Base-by-base conservation (phyloP, 2,329 filamentous ascomycete genomes). In the Sporothrix pseudoabietina region DNA sequence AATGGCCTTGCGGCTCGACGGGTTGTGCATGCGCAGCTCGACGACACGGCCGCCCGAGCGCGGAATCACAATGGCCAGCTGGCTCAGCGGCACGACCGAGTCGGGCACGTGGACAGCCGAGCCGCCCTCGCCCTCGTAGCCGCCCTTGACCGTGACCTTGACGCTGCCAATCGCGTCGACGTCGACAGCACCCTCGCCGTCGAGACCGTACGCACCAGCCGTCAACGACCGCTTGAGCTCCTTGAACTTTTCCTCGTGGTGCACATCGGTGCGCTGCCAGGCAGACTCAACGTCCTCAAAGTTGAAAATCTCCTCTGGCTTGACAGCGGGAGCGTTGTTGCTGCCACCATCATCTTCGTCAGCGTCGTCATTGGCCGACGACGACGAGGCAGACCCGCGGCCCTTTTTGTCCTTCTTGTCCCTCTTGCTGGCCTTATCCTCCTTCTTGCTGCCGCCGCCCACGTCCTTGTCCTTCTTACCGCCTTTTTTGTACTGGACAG, bases 1-100 rank as follows among this genome's bases (percentile, higher is more conserved):
- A 41, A 78, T 74, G 30, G 76, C 75, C 72, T 76, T 77, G 71
- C 74, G 73, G 66, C 71, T 73, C 16, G 22, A 47, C 32, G 76
- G 71, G 71, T 59, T 72, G 75, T 77, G 75, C 75, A 78, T 75
- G 59, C 76, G 76, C 74, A 78, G 74, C 74, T 78, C 76, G 49
- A 77, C 75, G 2, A 76, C 55, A 32, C 77, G 77, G 32, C 77
- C 76, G 71, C 75, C 75, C 41, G 73, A 32, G 10, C 75, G 75
- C 63, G 76, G 76, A 32, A 78, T 74, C 10, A 78, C 54, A 6
- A 77, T 75, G 32, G 75, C 76, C 30, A 77, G 75, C 74, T 78
- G 74, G 61, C 68, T 39, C 49, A 78, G 75, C 49, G 75, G 76
- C 44, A 75, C 72, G 4, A 32, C 26, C 14, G 41, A 4, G 8